Conservation (phyloP, 2,329 filamentous ascomycete species). For the Microdochium bolleyi region DNA sequence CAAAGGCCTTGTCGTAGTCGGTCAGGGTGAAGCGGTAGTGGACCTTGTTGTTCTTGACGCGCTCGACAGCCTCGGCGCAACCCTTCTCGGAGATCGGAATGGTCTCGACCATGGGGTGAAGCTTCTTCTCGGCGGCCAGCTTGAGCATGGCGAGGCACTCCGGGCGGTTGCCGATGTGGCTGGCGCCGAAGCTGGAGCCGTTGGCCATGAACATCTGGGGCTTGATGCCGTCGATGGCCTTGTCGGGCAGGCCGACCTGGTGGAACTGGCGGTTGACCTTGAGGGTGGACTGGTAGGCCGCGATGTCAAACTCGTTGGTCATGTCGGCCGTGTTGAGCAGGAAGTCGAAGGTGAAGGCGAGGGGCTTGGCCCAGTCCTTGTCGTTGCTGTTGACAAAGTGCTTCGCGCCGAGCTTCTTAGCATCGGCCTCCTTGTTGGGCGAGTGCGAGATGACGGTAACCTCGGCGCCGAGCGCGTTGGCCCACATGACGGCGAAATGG, state of each 20-base stretch:
- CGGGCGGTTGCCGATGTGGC: slow-evolving; percentile 53
- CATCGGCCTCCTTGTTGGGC: slow-evolving; percentile 49
- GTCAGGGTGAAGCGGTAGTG: slow-evolving; percentile 65
- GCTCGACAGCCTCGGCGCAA: slow-evolving; percentile 61
- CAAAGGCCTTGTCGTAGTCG: slow-evolving; percentile 60
- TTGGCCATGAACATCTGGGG: slow-evolving; percentile 32
- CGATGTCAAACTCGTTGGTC: slow-evolving; percentile 46
- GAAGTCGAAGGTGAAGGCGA: slow-evolving; percentile 42
- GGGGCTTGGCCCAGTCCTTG: slow-evolving; percentile 49
- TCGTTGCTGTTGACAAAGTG: slow-evolving; percentile 37
- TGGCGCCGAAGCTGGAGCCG: slow-evolving; percentile 30
- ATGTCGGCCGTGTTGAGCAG: slow-evolving; percentile 41
- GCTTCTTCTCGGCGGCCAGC: slow-evolving; percentile 46
- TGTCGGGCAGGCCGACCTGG: slow-evolving; percentile 48
- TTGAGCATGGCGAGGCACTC: slow-evolving; percentile 53
- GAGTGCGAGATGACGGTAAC: slow-evolving; percentile 57
- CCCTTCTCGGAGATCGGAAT: slow-evolving; percentile 60
- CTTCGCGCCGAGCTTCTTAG: slow-evolving; percentile 54
- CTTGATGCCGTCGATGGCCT: slow-evolving; percentile 33
- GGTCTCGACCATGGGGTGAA: slow-evolving; percentile 41
- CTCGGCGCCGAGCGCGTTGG: slow-evolving; percentile 62
- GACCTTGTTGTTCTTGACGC: slow-evolving; percentile 64
- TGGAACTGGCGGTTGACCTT: slow-evolving; percentile 48
- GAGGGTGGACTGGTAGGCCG: slow-evolving; percentile 39
- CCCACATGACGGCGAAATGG: slow-evolving; percentile 65